Percentiles rank a stretch among this genome's conserved stretches.
Evolutionary conservation across 164 flowering plant genomes (phyloP).

Genomic region (Vitis vinifera): DNA sequence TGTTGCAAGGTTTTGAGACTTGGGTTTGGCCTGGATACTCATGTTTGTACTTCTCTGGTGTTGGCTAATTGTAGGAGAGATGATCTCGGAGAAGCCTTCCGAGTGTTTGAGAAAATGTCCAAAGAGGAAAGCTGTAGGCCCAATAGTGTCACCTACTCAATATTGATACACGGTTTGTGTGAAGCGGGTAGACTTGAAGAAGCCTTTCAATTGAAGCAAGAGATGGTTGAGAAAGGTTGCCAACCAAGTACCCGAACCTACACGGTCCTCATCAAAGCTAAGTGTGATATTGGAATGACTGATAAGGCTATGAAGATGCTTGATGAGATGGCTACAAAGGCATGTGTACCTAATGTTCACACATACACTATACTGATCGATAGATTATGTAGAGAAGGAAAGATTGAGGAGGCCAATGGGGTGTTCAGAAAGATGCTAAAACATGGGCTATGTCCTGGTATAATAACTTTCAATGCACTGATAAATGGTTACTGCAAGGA

Average conservation of each 20-base stretch:
- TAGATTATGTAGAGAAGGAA: slow-evolving; percentile 24
- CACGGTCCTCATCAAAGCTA: slow-evolving; percentile 30
- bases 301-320: slow-evolving; percentile 26
- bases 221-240: slow-evolving; percentile 33
- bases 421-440: slow-evolving; percentile 29
- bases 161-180: slow-evolving; percentile 32
- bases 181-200: slow-evolving; percentile 24
- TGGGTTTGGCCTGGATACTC: slow-evolving; percentile 30
- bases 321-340: slow-evolving; percentile 27
- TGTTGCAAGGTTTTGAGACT: slow-evolving; percentile 19
- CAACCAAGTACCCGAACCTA: slow-evolving; percentile 27
- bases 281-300: slow-evolving; percentile 21
- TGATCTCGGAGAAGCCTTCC: slow-evolving; percentile 21
- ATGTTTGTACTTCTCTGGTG: slow-evolving; percentile 33
- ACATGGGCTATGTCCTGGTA: slow-evolving; percentile 27
- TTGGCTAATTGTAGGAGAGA: slow-evolving; percentile 23
- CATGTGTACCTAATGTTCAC: slow-evolving; percentile 26
- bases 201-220: slow-evolving; percentile 25
- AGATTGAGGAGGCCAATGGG: slow-evolving; percentile 33
- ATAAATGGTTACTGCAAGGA: slow-evolving; percentile 33
- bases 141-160: slow-evolving; percentile 27
- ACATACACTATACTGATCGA: slow-evolving; percentile 38
- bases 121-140: slow-evolving; percentile 19
- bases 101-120: slow-evolving; percentile 32
- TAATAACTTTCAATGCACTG: slow-evolving; percentile 30